A percentile compares a stretch with the other conserved stretches of the same genome.
Conservation (phyloP, 768 basidiomycete species). For the Hemileccinum rubropunctum region DNA sequence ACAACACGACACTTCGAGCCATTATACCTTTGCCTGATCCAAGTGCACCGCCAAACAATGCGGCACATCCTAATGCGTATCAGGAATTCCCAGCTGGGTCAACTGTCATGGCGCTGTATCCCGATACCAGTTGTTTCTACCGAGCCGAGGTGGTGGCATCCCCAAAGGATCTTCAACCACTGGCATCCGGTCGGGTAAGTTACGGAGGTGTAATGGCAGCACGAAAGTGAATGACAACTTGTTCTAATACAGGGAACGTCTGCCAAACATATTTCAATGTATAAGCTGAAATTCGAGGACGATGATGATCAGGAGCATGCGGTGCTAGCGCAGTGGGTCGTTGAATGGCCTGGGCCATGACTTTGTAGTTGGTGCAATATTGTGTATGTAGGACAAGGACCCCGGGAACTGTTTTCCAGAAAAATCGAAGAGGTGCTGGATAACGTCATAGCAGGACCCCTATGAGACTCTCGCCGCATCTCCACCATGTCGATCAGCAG, state of each 20-base stretch:
- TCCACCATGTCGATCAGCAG: constrained; percentile 62
- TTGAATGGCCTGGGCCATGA: constrained; percentile 65
- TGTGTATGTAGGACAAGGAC: constrained; percentile 7
- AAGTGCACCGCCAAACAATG: constrained; percentile 49
- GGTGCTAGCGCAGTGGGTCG: constrained; percentile 77
- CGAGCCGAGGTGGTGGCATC: constrained; percentile 79
- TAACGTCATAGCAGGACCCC: constrained; percentile 12
- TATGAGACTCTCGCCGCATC: too few relatives aligned
- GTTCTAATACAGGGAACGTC: constrained; percentile 28
- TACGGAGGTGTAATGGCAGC: neutral
- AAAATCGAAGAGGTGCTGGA: constrained; percentile 12
- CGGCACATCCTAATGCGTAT: constrained; percentile 66
- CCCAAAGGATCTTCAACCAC: constrained; percentile 46
- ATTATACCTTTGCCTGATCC: constrained; percentile 84
- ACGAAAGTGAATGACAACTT: constrained; percentile 4
- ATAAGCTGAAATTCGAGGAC: constrained; percentile 86
- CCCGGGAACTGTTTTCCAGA: constrained; percentile 20
- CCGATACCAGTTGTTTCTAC: constrained; percentile 90
- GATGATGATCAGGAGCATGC: constrained; percentile 81
- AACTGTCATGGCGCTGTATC: constrained; percentile 84
- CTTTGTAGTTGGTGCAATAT: neutral
- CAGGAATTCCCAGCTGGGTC: constrained; percentile 70
- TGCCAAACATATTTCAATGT: constrained; percentile 52
- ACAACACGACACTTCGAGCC: constrained; percentile 64
- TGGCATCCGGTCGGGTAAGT: constrained; percentile 39